A percentile compares a stretch with the other conserved stretches of the same genome.
phyloP scores from a whole-genome alignment of 306 rosid species.

The Luffa acutangula region DNA sequence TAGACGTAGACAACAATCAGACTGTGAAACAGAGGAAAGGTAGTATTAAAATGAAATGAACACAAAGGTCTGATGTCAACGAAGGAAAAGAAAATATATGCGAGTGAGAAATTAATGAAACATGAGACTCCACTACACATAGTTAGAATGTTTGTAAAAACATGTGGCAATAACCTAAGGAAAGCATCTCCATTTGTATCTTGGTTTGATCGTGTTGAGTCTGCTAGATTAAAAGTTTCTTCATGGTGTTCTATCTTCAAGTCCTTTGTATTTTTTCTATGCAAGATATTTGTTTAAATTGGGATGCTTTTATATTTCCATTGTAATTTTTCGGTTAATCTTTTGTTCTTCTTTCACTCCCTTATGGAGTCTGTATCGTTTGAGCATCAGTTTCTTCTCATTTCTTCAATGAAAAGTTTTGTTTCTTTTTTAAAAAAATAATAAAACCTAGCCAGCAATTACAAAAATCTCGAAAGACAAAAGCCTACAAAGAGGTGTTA shows the following conservation, averaged over 20 bases:
- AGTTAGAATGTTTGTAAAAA: not conserved
- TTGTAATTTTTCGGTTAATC: too few species aligned
- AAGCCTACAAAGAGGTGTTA: not conserved
- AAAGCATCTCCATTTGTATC: not conserved
- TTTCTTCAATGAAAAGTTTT: too few species aligned
- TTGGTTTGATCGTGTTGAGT: too few species aligned
- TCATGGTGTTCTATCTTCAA: too few species aligned
- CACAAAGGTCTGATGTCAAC: not conserved
- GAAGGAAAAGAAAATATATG: not conserved
- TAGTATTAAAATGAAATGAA: not conserved
- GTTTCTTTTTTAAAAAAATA: too few species aligned
- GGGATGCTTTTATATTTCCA: too few species aligned
- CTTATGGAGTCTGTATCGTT: too few species aligned
- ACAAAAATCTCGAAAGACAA: not conserved
- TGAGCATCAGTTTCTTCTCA: too few species aligned
- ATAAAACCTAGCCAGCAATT: not conserved
- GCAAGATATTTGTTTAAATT: too few species aligned
- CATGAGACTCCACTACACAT: not conserved
- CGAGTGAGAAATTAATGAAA: not conserved
- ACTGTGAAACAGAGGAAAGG: constrained; percentile 20
- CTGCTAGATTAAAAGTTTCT: too few species aligned
- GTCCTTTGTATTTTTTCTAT: too few species aligned
- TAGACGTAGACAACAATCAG: constrained; percentile 43
- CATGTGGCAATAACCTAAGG: not conserved
- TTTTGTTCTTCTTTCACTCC: too few species aligned